Evolutionary conservation across 768 basidiomycete genomes (phyloP), one percentile per base, ranked within the genome.

Genomic region (Gloeopeniophorella convolvens): DNA sequence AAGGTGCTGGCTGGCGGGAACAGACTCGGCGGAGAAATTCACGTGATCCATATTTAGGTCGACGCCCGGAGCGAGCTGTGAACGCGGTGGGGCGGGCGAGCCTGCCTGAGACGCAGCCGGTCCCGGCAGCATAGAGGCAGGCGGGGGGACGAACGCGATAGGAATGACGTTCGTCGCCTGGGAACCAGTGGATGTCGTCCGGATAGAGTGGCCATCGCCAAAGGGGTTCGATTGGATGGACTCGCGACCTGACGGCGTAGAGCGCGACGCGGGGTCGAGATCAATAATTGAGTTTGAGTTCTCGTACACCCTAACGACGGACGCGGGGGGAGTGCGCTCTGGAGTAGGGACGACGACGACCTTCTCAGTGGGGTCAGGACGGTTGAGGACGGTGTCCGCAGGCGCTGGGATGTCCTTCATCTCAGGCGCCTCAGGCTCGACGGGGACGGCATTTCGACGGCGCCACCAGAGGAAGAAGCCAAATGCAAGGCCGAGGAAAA

Each of bases 151-250:
- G 35, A 90, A 73, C 11, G 88, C 88, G 52, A 91, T 90, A 54
- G 88, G 88, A 50, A 91, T 91, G 56, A 89, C 88, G 58, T 91
- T 91, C 20, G 89, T 86, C 35, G 79, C 78, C 62, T 86, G 83
- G 12, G 87, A 83, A 36, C 79, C 75, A n/a, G 82, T 79, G 9
- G 77, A 76, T 0, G 72, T 70, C 24, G 89, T 91, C 66, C 87
- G 85, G 51, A 91, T 91, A 32, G 88, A 90, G 41, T 84, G 79
- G 23, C 66, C 68, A 60, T 91, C 88, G 35, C 79, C 77, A 66
- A 90, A 91, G 20, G 88, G 88, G 70, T 90, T 88, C 43, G 69
- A 72, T 23, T 68, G 70, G 3, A 60, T 46, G 9, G 70, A 73
- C 5, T 33, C 44, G 31, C 51, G 65, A 37, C 33, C 57, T 48